Percentiles rank a stretch among this genome's conserved stretches.
These are phyloP conservation scores for Lasiosphaeria ovina DNA, from an alignment of 495 filamentous ascomycete genomes.

Conservation along the genomic window DNA sequence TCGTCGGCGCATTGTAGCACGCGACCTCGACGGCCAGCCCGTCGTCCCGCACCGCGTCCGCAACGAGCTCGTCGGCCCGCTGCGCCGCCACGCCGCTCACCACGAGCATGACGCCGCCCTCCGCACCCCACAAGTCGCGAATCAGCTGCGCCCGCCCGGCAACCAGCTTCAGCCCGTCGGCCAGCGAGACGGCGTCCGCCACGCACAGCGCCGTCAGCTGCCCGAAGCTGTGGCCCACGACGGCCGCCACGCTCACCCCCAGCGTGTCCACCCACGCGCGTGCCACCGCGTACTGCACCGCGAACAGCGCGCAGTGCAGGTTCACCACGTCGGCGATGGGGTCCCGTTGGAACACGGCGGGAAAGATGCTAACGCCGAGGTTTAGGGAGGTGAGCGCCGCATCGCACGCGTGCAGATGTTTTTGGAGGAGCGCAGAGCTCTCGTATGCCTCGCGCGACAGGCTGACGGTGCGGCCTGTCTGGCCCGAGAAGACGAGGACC, in stretches of 20 bases:
- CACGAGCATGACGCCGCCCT: constrained; percentile 50
- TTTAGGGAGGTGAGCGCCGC: constrained; percentile 21
- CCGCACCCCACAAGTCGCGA: constrained; percentile 43
- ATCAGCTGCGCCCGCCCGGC: constrained; percentile 46
- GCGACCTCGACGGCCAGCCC: constrained; percentile 32
- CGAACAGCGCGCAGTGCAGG: constrained; percentile 46
- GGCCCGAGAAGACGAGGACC: constrained; percentile 51
- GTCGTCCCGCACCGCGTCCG: constrained; percentile 7
- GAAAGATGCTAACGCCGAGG: constrained; percentile 32
- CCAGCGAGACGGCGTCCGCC: constrained; percentile 25
- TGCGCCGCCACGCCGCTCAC: constrained; percentile 20
- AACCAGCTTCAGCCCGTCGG: constrained; percentile 39
- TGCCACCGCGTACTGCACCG: constrained; percentile 50
- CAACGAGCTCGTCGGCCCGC: constrained; percentile 3
- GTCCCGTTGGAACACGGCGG: constrained; percentile 45
- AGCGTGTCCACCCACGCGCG: constrained; percentile 46
- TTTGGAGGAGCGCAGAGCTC: constrained; percentile 26
- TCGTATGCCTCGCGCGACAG: constrained; percentile 37
- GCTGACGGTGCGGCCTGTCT: constrained; percentile 38
- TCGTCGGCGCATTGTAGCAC: constrained; percentile 41
- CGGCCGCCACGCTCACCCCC: constrained; percentile 23
- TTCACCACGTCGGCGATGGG: constrained; percentile 41
- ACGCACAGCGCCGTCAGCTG: constrained; percentile 25
- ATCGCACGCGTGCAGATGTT: constrained; percentile 42
- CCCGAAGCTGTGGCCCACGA: constrained; percentile 5